phyloP scores from a whole-genome alignment of 257 asterid genomes.

The Parsonsia alboflavescens region DNA sequence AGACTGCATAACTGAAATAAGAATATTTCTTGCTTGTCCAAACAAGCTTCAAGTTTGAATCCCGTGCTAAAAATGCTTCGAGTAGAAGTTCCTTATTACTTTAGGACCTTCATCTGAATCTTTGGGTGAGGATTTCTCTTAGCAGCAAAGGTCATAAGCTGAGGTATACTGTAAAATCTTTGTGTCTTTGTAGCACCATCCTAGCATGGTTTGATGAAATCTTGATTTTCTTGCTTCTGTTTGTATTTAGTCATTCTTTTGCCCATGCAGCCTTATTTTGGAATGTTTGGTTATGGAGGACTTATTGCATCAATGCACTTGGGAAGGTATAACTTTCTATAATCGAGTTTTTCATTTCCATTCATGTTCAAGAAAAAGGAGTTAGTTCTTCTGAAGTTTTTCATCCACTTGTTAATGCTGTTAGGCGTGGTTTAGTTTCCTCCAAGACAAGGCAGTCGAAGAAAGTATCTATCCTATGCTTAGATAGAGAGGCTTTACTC shows the following conservation, averaged over 20 bases:
- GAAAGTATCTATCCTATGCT: constrained; percentile 46
- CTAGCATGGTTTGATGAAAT: neutral
- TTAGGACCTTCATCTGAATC: neutral
- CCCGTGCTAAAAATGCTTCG: neutral
- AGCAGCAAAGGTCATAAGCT: no score
- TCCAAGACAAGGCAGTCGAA: constrained; percentile 53
- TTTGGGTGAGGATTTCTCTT: no score
- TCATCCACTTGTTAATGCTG: constrained; percentile 12
- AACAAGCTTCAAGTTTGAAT: neutral
- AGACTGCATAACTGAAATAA: neutral
- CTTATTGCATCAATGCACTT: constrained; percentile 69
- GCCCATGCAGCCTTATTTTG: constrained; percentile 67
- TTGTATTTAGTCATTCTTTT: constrained; percentile 1
- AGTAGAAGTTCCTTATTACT: neutral
- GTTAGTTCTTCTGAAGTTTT: neutral
- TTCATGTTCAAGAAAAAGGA: neutral
- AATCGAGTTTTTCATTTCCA: constrained; percentile 15
- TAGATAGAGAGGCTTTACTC: constrained; percentile 64
- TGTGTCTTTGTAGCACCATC: no score
- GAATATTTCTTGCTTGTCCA: neutral
- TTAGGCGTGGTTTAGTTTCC: constrained; percentile 53
- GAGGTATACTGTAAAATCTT: no score
- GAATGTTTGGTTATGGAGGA: constrained; percentile 88
- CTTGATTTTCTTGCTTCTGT: neutral
- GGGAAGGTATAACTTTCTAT: constrained; percentile 51